Base-by-base conservation (phyloP, 768 basidiomycete species). In the Amanita exitialis region DNA sequence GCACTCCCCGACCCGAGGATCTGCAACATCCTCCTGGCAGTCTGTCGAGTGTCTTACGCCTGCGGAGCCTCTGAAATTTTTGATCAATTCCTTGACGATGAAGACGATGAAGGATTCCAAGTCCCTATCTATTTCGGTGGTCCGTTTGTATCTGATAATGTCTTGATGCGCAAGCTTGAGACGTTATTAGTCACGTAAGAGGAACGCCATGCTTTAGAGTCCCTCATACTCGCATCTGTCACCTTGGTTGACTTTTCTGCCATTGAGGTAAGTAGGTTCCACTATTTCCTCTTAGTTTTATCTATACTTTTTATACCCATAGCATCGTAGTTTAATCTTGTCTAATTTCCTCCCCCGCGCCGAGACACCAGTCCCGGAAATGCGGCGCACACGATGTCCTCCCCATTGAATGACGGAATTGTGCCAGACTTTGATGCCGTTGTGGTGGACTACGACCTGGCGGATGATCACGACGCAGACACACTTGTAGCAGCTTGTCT, bases 381-480 rank as follows among this genome's bases (percentile, higher is more conserved):
- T 63, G 51, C 16, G 62, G 58, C 13, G 75, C 66, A 62, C 8
- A 82, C 54, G 20, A 68, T 64, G 2, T 74, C 81, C 50, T 82
- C 75, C 0, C 76, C 78, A 7, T n/a, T n/a, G n/a, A n/a, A 83
- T 56, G 1, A 64, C 61, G 1, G 47, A 57, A 52, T 72, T 73
- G 35, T 68, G 62, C 64, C 67, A 75, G 18, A 66, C 56, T 48
- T 64, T 70, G 41, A 62, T 52, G 1, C 65, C 67, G 21, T 47
- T 16, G 28, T 57, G 62, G 5, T 74, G 61, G 25, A 66, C 62
- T 9, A 74, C 60, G 2, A 62, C 57, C 5, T 83, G 78, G 2
- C 83, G 77, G 9, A 79, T 59, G 15, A 85, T 47, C 56, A 69
- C 74, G 12, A 83, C 73, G 9, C 74, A 76, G 47, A 52, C 43